Evolutionary conservation across 495 filamentous ascomycete species (phyloP).

Genomic region (Penicillium cinerascens): DNA sequence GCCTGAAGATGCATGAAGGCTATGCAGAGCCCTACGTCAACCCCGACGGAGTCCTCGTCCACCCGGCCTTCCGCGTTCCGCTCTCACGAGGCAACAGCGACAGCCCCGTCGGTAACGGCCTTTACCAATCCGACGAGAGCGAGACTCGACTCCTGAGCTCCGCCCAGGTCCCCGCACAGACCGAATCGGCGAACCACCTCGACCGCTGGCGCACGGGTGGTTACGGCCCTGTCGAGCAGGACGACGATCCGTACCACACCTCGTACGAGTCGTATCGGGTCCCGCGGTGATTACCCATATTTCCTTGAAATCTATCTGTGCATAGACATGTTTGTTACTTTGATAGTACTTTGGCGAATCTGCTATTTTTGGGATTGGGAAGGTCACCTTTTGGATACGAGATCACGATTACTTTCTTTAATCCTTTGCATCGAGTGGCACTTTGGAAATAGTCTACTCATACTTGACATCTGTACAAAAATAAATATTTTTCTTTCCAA

Average conservation of each 20-base stretch:
- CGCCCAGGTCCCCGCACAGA: constrained; percentile 36
- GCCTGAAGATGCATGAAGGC: constrained; percentile 25
- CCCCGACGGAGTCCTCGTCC: constrained; percentile 17
- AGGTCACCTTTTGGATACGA: constrained; percentile 9
- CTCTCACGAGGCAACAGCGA: constrained; percentile 28
- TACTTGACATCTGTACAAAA: constrained; percentile 5
- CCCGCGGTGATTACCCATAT: constrained; percentile 14
- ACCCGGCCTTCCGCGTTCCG: constrained; percentile 39
- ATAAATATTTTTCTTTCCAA: not conserved
- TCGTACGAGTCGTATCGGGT: constrained; percentile 43
- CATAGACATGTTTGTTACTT: not conserved
- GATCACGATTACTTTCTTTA: constrained; percentile 4
- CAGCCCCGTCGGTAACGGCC: constrained; percentile 12
- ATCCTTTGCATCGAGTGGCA: constrained; percentile 7
- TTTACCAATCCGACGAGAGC: constrained; percentile 45
- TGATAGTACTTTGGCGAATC: not conserved
- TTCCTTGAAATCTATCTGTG: not conserved
- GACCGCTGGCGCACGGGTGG: constrained; percentile 48
- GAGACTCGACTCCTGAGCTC: constrained; percentile 42
- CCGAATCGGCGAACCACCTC: constrained; percentile 23
- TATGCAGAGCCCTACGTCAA: constrained; percentile 22
- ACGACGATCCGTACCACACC: constrained; percentile 32
- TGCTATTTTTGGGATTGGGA: constrained; percentile 5
- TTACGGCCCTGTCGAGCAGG: constrained; percentile 46
- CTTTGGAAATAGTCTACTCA: constrained; percentile 1